Percentiles rank a stretch among this genome's conserved stretches.
Evolutionary conservation across 805 yeast genomes (phyloP).

Genomic region (Saccharomycopsis olivae): DNA sequence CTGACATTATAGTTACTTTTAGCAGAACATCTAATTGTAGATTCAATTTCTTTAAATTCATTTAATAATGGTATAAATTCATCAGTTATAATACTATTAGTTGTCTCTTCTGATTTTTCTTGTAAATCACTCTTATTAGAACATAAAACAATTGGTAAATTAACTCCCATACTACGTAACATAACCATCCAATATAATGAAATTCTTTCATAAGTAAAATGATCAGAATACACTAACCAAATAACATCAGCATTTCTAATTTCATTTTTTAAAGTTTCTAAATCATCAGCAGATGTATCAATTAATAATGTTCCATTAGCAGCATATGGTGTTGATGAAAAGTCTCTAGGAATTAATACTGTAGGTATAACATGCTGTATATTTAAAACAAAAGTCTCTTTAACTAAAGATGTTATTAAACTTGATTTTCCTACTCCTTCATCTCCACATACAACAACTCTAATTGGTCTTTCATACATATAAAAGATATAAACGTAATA

Average conservation of each 20-base stretch:
- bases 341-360: constrained; percentile 69
- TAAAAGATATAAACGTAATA: background rate
- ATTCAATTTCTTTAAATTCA: constrained; percentile 90
- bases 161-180: constrained; percentile 87
- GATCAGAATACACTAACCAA: constrained; percentile 91
- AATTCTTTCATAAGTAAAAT: constrained; percentile 86
- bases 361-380: constrained; percentile 76
- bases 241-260: constrained; percentile 81
- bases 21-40: constrained; percentile 84
- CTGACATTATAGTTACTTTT: constrained; percentile 74
- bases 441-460: constrained; percentile 92
- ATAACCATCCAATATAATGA: constrained; percentile 91
- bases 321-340: constrained; percentile 46
- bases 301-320: constrained; percentile 60
- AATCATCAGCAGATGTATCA: constrained; percentile 70
- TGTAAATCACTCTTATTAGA: constrained; percentile 63
- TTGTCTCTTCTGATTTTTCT: constrained; percentile 13
- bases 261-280: constrained; percentile 51
- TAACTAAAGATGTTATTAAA: constrained; percentile 67
- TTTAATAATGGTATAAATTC: constrained; percentile 79
- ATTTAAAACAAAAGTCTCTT: constrained; percentile 69
- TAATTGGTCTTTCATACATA: constrained; percentile 36
- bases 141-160: constrained; percentile 84
- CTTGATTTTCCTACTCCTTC: constrained; percentile 80
- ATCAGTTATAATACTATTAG: constrained; percentile 36